Base-by-base conservation (phyloP, 1,284 basidiomycete genomes). In the Pulveroboletus sp. region DNA sequence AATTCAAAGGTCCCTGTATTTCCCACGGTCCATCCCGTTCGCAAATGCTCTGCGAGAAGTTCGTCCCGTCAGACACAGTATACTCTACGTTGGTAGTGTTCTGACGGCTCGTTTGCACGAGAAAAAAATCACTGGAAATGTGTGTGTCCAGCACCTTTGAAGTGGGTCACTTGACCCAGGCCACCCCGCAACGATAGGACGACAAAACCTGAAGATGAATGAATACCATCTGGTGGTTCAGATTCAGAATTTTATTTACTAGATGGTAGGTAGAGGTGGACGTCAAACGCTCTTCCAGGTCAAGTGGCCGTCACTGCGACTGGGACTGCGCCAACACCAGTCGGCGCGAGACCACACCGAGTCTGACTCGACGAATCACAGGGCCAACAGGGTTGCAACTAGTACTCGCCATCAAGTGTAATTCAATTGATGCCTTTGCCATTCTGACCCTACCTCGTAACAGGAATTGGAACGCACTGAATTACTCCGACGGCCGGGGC, bases 1-100 rank as follows among this genome's bases (percentile, higher is more conserved):
- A 70, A 73, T 65, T 71, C 72, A 67, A 70, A 50, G 56, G 48
- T 29, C 49, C 33, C 17, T 2, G 1, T 49, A 40, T 49, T 70
- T 70, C 68, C 44, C 68, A 70, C 68, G 68, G 36, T 45, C 60
- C 11, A 33, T 43, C 44, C 60, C 52, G 44, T 24, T 25, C 46
- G 29, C 51, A 22, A 25, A 18, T 7, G 22, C 31, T 22, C 43
- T 22, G 46, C 35, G 15, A 48, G 17, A 20, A 18, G 14, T 5
- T 24, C 43, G 29, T 40, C 17, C n/a, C n/a, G n/a, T n/a, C n/a
- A n/a, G n/a, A n/a, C n/a, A n/a, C n/a, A n/a, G n/a, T n/a, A n/a
- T n/a, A n/a, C n/a, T n/a, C n/a, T n/a, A n/a, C n/a, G n/a, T n/a
- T n/a, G n/a, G n/a, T n/a, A n/a, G 25, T 46, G 11, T n/a, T 43